Evolutionary conservation across 2,329 filamentous ascomycete genomes (phyloP), one percentile per base, ranked within the genome.

Genomic region (Stachybotrys chartarum): DNA sequence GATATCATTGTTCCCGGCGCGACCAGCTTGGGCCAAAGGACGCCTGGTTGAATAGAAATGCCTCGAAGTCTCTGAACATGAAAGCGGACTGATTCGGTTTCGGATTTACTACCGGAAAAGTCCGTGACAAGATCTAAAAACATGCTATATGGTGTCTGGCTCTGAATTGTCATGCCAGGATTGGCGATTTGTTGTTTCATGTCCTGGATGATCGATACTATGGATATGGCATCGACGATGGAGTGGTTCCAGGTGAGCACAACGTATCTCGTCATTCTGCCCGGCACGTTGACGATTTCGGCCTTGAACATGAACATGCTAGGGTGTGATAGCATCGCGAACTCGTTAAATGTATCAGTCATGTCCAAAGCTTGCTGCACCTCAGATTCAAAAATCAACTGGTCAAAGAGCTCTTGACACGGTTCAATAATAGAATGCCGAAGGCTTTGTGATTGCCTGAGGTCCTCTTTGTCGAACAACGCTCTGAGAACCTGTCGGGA

Each of bases 1-100:
- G 62, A 63, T 5, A 72, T 66, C 63, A 72, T 68, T 65, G 68
- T 67, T 0, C 68, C 70, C 1, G 70, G 68, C 0, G 70, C 66
- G 39, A 55, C 59, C 44, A 66, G 68, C 3, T 54, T 57, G 1
- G 71, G 71, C 69, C 70, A 73, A 3, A 72, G 58, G 0, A 69
- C 67, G 1, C 57, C 46, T 1, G 24, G 55, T 32, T 69, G 64
- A 8, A 67, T 66, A 2, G 71, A 73, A 45, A 73, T 68, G 6
- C 71, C 71, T 8, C 70, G 63, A 10, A 73, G 64, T 6, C 64
- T 59, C 8, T 57, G 56, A 2, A 66, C 66, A 52, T 71, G 69
- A 45, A 66, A 70, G 0, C 48, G 50, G 6, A 70, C 63, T n/a
- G 63, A 63, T 35, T 58, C 56, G 30, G 63, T 58, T 0, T 69